A percentile compares a stretch with the other conserved stretches of the same genome.
Evolutionary conservation across 2,329 filamentous ascomycete species (phyloP).

Genomic region (Microcyclospora tardicrescens): DNA sequence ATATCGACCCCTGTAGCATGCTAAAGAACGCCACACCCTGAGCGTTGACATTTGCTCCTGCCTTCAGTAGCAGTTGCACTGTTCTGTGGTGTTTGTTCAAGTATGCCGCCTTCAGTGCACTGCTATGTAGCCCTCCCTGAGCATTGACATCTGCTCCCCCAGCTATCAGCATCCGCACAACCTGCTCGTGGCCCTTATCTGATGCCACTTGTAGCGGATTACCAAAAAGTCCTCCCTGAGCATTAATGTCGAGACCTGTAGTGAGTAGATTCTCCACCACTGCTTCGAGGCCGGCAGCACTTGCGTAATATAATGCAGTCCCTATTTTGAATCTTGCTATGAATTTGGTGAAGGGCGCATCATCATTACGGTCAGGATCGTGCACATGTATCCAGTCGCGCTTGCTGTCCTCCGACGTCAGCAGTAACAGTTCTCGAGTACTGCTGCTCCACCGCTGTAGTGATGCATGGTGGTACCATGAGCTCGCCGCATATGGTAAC

Average conservation of each 20-base stretch:
- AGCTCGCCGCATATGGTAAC: conserved; percentile 7
- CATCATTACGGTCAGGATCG: conserved; percentile 2
- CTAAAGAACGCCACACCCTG: not conserved
- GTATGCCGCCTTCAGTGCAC: conserved; percentile 5
- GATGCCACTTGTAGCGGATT: conserved; percentile 11
- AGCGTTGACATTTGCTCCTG: conserved; percentile 2
- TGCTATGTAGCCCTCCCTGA: conserved; percentile 3
- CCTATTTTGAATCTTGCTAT: not conserved
- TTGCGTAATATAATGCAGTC: conserved; percentile 4
- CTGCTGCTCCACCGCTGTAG: conserved; percentile 2
- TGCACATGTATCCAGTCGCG: conserved; percentile 5
- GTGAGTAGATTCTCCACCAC: conserved; percentile 1
- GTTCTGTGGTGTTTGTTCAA: not conserved
- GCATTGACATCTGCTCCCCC: conserved; percentile 10
- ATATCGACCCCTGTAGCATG: conserved; percentile 3
- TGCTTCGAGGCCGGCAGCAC: not conserved
- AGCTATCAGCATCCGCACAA: conserved; percentile 12
- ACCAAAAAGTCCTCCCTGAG: conserved; percentile 5
- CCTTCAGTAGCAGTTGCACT: conserved; percentile 1
- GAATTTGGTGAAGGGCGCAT: not conserved
- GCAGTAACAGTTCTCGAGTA: conserved; percentile 3
- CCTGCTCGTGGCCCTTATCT: conserved; percentile 6
- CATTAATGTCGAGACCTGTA: conserved; percentile 2
- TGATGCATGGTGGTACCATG: conserved; percentile 6
- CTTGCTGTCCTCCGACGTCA: not conserved